phyloP scores from a whole-genome alignment of 2,329 filamentous ascomycete genomes.

The Neophaeococcomyces mojaviensis region DNA sequence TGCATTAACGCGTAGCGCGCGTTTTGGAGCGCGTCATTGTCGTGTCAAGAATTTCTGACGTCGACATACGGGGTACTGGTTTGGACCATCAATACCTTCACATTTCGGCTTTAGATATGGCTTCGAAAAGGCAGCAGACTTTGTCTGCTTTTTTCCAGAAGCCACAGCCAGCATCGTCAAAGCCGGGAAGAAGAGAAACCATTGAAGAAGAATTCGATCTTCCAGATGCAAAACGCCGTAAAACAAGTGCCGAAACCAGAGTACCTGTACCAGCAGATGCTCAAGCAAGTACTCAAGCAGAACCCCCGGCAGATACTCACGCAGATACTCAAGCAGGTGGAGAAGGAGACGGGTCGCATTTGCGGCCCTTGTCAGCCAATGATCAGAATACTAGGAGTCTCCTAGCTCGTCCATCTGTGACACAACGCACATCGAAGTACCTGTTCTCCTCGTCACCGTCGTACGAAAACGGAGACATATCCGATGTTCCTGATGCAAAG shows the following conservation, averaged over 20 bases:
- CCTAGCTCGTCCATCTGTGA: slow-evolving; percentile 26
- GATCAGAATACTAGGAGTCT: slow-evolving; percentile 8
- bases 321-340: not conserved
- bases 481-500: slow-evolving; percentile 45
- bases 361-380: slow-evolving; percentile 7
- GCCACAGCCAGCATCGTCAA: slow-evolving; percentile 3
- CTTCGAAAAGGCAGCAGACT: slow-evolving; percentile 38
- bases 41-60: too few relatives aligned
- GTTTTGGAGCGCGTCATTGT: too few relatives aligned
- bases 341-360: slow-evolving; percentile 3
- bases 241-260: slow-evolving; percentile 9
- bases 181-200: not conserved
- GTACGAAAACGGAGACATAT: slow-evolving; percentile 28
- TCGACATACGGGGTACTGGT: too few relatives aligned
- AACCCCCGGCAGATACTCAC: too few relatives aligned
- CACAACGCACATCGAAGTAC: slow-evolving; percentile 50
- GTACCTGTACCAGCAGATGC: not conserved
- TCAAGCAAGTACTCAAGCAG: not conserved
- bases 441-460: slow-evolving; percentile 48
- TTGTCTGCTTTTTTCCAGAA: slow-evolving; percentile 26
- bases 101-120: not conserved
- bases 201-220: slow-evolving; percentile 10
- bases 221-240: slow-evolving; percentile 15
- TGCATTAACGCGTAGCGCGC: too few relatives aligned
- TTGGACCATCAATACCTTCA: too few relatives aligned